Conservation (phyloP, 768 basidiomycete genomes). For the Macrolepiota fuliginosa region DNA sequence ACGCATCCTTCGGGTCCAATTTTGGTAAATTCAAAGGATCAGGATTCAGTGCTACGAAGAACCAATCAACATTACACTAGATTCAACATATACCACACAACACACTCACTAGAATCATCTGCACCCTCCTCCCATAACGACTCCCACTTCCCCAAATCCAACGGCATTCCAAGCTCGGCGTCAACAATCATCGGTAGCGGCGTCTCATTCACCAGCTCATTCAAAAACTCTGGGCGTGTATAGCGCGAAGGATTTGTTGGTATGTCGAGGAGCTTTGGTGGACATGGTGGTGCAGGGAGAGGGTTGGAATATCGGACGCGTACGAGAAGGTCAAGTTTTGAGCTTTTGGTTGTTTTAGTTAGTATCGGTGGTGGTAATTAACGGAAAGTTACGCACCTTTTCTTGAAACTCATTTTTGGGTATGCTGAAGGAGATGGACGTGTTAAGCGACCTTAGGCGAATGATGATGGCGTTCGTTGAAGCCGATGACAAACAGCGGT, state of each 20-base stretch:
- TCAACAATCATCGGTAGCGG: slow-evolving; percentile 96
- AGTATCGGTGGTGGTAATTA: slow-evolving; percentile 8
- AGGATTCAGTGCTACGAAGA: slow-evolving; percentile 54
- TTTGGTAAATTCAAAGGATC: slow-evolving; percentile 53
- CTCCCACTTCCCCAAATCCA: slow-evolving; percentile 83
- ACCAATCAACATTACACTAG: neutral
- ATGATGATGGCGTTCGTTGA: neutral
- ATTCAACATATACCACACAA: neutral
- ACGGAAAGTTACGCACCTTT: slow-evolving; percentile 36
- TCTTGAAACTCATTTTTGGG: slow-evolving; percentile 52
- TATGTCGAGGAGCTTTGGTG: slow-evolving; percentile 90
- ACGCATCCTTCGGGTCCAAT: slow-evolving; percentile 74
- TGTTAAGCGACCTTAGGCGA: neutral
- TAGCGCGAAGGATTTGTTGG: slow-evolving; percentile 90
- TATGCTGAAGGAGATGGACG: neutral
- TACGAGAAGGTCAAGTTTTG: slow-evolving; percentile 88
- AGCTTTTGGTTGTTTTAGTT: slow-evolving; percentile 21
- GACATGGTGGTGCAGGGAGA: slow-evolving; percentile 93
- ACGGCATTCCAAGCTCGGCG: slow-evolving; percentile 94
- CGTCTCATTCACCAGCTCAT: slow-evolving; percentile 74
- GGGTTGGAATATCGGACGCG: slow-evolving; percentile 94
- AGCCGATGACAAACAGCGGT: slow-evolving; percentile 1
- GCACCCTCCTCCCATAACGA: slow-evolving; percentile 82
- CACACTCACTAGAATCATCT: slow-evolving; percentile 54
- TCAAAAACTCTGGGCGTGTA: slow-evolving; percentile 81